Conservation (phyloP, 2,329 filamentous ascomycete genomes). For the Botrytis fabae region DNA sequence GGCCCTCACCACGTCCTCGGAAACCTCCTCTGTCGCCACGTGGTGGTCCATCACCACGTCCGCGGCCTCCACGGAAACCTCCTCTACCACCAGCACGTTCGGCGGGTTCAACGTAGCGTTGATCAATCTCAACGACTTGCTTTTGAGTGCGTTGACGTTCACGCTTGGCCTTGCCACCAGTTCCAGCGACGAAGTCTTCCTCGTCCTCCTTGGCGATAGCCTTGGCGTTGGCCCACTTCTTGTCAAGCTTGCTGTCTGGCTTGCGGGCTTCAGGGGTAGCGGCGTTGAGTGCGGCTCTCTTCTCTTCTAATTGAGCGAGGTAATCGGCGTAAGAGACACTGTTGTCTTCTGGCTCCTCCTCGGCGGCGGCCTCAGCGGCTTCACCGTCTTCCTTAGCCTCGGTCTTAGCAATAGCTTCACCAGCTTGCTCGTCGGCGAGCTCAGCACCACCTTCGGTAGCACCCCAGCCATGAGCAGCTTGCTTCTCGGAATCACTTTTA, state of each 20-base stretch:
- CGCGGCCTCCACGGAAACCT: conserved; percentile 54
- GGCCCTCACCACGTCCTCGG: conserved; percentile 52
- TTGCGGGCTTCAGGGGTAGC: conserved; percentile 73
- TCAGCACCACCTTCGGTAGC: conserved; percentile 77
- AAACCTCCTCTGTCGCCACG: conserved; percentile 45
- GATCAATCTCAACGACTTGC: conserved; percentile 84
- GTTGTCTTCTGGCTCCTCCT: conserved; percentile 66
- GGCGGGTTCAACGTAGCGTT: conserved; percentile 73
- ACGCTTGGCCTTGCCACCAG: conserved; percentile 75
- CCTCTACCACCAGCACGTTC: conserved; percentile 56
- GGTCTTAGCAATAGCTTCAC: conserved; percentile 80
- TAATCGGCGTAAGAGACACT: conserved; percentile 88
- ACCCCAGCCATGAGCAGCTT: conserved; percentile 88
- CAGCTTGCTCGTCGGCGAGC: conserved; percentile 88
- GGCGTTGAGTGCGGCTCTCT: conserved; percentile 70
- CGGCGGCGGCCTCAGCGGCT: conserved; percentile 43
- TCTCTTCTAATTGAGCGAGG: conserved; percentile 72
- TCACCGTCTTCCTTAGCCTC: conserved; percentile 73
- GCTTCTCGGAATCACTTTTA: conserved; percentile 76
- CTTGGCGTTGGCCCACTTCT: conserved; percentile 92
- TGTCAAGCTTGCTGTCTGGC: conserved; percentile 82
- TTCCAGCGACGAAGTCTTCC: conserved; percentile 75
- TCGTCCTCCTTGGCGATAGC: conserved; percentile 61
- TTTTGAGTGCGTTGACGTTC: conserved; percentile 92
- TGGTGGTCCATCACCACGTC: conserved; percentile 50